Percentiles rank a stretch among this genome's conserved stretches.
These are phyloP conservation scores for Galium porrigens DNA, from an alignment of 305 asterid genomes.

Conservation along the genomic window DNA sequence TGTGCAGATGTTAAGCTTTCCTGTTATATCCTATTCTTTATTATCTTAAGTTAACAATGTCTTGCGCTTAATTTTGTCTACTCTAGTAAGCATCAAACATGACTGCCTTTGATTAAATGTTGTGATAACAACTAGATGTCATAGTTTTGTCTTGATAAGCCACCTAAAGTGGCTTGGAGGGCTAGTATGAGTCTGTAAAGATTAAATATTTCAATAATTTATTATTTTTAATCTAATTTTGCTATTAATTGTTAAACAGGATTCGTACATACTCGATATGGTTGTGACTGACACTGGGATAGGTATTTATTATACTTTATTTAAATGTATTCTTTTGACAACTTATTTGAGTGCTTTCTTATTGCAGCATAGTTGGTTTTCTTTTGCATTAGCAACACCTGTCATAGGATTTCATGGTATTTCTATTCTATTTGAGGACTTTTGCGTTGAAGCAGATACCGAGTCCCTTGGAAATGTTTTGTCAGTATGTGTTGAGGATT, in stretches of 20 bases:
- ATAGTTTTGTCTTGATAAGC: neutral
- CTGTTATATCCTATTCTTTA: neutral
- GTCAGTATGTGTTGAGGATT: neutral
- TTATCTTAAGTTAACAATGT: neutral
- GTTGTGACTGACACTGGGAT: constrained; percentile 53
- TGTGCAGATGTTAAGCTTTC: neutral
- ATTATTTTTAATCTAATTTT: neutral
- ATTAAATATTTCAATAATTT: neutral
- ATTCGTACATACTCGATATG: constrained; percentile 50
- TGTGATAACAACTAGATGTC: neutral
- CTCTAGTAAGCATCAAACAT: neutral
- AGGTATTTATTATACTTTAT: constrained; percentile 28
- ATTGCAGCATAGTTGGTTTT: neutral
- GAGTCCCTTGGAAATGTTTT: neutral
- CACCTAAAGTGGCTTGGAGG: neutral
- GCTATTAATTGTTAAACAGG: constrained; percentile 36
- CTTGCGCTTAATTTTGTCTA: neutral
- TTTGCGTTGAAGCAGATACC: neutral
- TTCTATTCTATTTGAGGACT: neutral
- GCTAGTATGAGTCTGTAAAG: neutral
- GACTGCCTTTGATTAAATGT: neutral
- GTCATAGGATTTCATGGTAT: neutral
- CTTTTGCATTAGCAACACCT: neutral
- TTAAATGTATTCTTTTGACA: neutral
- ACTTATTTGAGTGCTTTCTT: neutral